Conservation (phyloP, 108 stramenopile species). For the Aurantiochytrium sp. region DNA sequence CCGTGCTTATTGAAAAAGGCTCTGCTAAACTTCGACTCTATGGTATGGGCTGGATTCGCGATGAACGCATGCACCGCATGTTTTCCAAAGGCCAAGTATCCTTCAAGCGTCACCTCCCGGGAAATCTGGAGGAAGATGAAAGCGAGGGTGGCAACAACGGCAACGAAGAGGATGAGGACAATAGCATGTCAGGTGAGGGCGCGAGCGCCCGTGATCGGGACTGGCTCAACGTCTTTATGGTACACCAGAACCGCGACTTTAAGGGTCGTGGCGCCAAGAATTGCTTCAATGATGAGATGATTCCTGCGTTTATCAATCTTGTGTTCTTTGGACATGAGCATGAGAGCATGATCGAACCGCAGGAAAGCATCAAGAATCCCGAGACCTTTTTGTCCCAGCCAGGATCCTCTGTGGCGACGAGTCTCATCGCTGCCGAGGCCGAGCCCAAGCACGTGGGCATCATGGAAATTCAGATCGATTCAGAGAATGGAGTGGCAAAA, state of each 20-base stretch:
- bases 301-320: constrained; percentile 95
- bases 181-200: constrained; percentile 18
- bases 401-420: constrained; percentile 85
- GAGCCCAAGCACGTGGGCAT: constrained; percentile 70
- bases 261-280: constrained; percentile 83
- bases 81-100: constrained; percentile 75
- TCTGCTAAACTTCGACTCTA: constrained; percentile 79
- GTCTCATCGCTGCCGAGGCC: constrained; percentile 72
- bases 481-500: neutral
- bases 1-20: constrained; percentile 83
- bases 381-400: constrained; percentile 82
- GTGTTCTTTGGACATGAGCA: constrained; percentile 94
- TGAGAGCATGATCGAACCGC: constrained; percentile 67
- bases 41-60: constrained; percentile 88
- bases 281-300: constrained; percentile 90
- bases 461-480: constrained; percentile 57
- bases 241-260: constrained; percentile 93
- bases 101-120: constrained; percentile 33
- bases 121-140: neutral
- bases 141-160: neutral
- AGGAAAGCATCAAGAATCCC: constrained; percentile 76
- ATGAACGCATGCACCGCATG: constrained; percentile 92
- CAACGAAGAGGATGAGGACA: constrained; percentile 18
- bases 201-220: neutral
- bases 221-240: constrained; percentile 82